Conservation (phyloP, 2,329 filamentous ascomycete genomes). For the Aspergillus fumigatiaffinis region DNA sequence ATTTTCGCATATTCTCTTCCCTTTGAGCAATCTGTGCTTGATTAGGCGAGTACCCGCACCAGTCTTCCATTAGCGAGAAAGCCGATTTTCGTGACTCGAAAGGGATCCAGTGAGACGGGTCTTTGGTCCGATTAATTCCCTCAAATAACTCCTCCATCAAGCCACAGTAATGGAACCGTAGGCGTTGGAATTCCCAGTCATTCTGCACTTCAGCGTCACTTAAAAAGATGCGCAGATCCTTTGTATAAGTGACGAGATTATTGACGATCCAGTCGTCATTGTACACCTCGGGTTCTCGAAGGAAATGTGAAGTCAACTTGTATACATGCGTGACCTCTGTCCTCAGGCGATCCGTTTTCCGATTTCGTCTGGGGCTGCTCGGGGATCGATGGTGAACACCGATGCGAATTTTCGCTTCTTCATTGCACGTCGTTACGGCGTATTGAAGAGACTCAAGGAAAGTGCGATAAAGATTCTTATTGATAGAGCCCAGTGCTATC, state of each 20-base stretch:
- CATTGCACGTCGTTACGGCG: slow-evolving; percentile 78
- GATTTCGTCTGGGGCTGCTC: slow-evolving; percentile 76
- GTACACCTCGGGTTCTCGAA: slow-evolving; percentile 73
- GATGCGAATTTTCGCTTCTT: slow-evolving; percentile 80
- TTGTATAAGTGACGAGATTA: slow-evolving; percentile 84
- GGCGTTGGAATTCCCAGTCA: slow-evolving; percentile 88
- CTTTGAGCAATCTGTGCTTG: slow-evolving; percentile 74
- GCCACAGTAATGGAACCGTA: slow-evolving; percentile 90
- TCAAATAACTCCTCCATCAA: slow-evolving; percentile 91
- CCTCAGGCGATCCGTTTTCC: slow-evolving; percentile 78
- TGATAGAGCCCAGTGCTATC: slow-evolving; percentile 87
- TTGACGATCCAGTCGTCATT: slow-evolving; percentile 86
- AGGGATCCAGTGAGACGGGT: slow-evolving; percentile 91
- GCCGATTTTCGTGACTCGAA: slow-evolving; percentile 95
- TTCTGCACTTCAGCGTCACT: slow-evolving; percentile 93
- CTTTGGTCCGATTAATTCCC: slow-evolving; percentile 77
- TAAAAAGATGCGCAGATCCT: slow-evolving; percentile 87
- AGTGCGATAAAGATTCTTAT: slow-evolving; percentile 86
- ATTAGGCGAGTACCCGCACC: slow-evolving; percentile 96
- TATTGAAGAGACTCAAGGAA: slow-evolving; percentile 86
- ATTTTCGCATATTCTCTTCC: slow-evolving; percentile 83
- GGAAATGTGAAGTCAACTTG: slow-evolving; percentile 84
- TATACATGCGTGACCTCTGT: slow-evolving; percentile 97
- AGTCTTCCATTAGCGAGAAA: slow-evolving; percentile 96
- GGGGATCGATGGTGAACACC: slow-evolving; percentile 72